Percentiles rank a stretch among this genome's conserved stretches.
These are phyloP conservation scores for Talaromyces atroroseus DNA, from an alignment of 2,329 filamentous ascomycete species.

Conservation along the genomic window DNA sequence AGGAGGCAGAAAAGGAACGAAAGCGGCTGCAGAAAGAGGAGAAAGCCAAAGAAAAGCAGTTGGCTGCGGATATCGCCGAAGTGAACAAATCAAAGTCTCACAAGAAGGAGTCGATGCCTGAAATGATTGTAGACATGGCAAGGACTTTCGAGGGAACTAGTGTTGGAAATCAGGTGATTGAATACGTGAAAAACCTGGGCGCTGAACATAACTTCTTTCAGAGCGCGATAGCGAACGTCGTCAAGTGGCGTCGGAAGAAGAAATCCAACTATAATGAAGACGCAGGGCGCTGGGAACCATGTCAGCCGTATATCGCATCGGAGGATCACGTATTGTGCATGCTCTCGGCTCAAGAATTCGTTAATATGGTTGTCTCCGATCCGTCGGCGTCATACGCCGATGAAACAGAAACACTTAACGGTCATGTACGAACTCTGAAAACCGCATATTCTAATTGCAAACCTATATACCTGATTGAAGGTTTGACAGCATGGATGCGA, in stretches of 20 bases:
- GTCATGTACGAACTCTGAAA: slow-evolving; percentile 55
- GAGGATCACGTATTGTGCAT: slow-evolving; percentile 61
- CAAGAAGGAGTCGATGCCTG: slow-evolving; percentile 65
- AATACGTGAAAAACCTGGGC: slow-evolving; percentile 38
- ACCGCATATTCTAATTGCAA: slow-evolving; percentile 48
- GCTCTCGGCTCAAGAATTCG: slow-evolving; percentile 60
- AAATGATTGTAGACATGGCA: slow-evolving; percentile 73
- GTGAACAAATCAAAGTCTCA: slow-evolving; percentile 68
- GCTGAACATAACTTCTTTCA: slow-evolving; percentile 38
- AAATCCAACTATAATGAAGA: slow-evolving; percentile 58
- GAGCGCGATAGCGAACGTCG: slow-evolving; percentile 44
- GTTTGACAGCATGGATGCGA: slow-evolving; percentile 59
- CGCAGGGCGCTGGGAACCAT: slow-evolving; percentile 60
- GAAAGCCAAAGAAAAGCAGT: slow-evolving; percentile 58
- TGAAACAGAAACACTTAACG: slow-evolving; percentile 49
- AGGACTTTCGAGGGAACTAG: slow-evolving; percentile 46
- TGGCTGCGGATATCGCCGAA: slow-evolving; percentile 61
- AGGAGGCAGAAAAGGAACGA: slow-evolving; percentile 50
- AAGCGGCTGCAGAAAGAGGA: slow-evolving; percentile 47
- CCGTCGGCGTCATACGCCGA: slow-evolving; percentile 21
- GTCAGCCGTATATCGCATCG: slow-evolving; percentile 40
- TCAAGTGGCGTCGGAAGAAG: slow-evolving; percentile 66
- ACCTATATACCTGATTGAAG: slow-evolving; percentile 68
- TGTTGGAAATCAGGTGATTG: slow-evolving; percentile 39
- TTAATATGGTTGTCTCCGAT: slow-evolving; percentile 50